Conservation (phyloP, 495 filamentous ascomycete species). For the Parachaetomium inaequale region DNA sequence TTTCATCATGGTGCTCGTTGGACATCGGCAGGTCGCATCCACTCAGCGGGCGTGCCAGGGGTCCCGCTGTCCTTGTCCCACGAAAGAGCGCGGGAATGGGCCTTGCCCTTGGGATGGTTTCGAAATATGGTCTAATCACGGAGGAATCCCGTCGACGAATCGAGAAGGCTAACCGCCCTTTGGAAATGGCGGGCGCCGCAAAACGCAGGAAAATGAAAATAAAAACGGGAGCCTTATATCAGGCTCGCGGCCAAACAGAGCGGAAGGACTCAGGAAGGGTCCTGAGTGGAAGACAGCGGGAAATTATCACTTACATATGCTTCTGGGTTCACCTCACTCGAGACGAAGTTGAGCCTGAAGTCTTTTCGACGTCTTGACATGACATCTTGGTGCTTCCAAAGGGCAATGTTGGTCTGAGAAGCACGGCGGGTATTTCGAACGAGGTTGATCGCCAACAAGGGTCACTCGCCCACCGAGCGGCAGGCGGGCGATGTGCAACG, state of each 20-base stretch:
- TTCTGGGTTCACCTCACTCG: slow-evolving; percentile 12
- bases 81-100: slow-evolving; percentile 10
- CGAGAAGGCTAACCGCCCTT: slow-evolving; percentile 18
- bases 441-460: slow-evolving; percentile 50
- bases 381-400: slow-evolving; percentile 4
- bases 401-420: slow-evolving; percentile 23
- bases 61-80: neutral
- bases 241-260: slow-evolving; percentile 17
- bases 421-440: slow-evolving; percentile 42
- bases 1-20: slow-evolving; percentile 33
- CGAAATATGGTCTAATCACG: slow-evolving; percentile 32
- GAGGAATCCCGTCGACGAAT: slow-evolving; percentile 30
- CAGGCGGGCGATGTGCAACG: neutral
- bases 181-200: slow-evolving; percentile 18
- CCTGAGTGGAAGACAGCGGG: slow-evolving; percentile 25
- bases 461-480: neutral
- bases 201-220: slow-evolving; percentile 18
- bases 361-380: slow-evolving; percentile 15
- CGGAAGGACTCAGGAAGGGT: slow-evolving; percentile 13
- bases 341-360: slow-evolving; percentile 24
- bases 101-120: slow-evolving; percentile 24
- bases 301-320: slow-evolving; percentile 31
- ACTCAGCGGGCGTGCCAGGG: slow-evolving; percentile 13
- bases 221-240: slow-evolving; percentile 17
- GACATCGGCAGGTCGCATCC: slow-evolving; percentile 1